Percentiles rank a stretch among this genome's conserved stretches.
phyloP scores from a whole-genome alignment of 371 early-diverging fungal species.

The Dipsacomyces acuminosporus region DNA sequence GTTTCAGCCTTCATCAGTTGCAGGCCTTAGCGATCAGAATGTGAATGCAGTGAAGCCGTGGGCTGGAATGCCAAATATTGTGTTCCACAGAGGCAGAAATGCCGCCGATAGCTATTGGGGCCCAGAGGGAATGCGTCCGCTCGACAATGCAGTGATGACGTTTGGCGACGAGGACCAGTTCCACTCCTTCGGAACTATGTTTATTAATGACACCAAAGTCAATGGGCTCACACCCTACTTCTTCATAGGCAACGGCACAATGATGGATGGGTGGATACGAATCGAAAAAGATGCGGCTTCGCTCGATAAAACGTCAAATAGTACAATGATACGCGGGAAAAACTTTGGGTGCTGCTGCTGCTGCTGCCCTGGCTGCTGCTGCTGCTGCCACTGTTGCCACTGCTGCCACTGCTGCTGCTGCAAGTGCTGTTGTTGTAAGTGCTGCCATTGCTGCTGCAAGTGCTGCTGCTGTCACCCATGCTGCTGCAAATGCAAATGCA shows the following conservation, averaged over 20 bases:
- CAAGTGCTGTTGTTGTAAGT: slow-evolving; percentile 30
- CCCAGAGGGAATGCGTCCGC: slow-evolving; percentile 37
- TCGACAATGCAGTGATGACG: slow-evolving; percentile 30
- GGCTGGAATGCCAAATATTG: slow-evolving; percentile 27
- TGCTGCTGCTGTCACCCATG: slow-evolving; percentile 38
- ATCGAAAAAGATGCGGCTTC: slow-evolving; percentile 32
- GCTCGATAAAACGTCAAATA: slow-evolving; percentile 26
- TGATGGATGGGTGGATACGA: slow-evolving; percentile 40
- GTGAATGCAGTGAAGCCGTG: slow-evolving; percentile 19
- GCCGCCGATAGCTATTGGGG: slow-evolving; percentile 36
- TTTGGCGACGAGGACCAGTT: slow-evolving; percentile 36
- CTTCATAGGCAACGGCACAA: slow-evolving; percentile 41
- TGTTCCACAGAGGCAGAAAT: slow-evolving; percentile 25
- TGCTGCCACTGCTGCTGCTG: slow-evolving; percentile 40
- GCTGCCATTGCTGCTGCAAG: slow-evolving; percentile 34
- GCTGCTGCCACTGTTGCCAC: slow-evolving; percentile 37
- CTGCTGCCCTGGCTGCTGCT: slow-evolving; percentile 26
- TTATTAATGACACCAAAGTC: slow-evolving; percentile 35
- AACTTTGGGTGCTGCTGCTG: slow-evolving; percentile 39
- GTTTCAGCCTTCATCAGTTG: not conserved
- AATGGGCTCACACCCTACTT: slow-evolving; percentile 33
- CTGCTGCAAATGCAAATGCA: slow-evolving; percentile 28
- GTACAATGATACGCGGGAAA: slow-evolving; percentile 24
- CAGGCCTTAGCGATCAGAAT: not conserved
- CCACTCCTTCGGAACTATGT: slow-evolving; percentile 36